phyloP scores from a whole-genome alignment of 1,284 basidiomycete genomes.

The Sanghuangporus baumii region DNA sequence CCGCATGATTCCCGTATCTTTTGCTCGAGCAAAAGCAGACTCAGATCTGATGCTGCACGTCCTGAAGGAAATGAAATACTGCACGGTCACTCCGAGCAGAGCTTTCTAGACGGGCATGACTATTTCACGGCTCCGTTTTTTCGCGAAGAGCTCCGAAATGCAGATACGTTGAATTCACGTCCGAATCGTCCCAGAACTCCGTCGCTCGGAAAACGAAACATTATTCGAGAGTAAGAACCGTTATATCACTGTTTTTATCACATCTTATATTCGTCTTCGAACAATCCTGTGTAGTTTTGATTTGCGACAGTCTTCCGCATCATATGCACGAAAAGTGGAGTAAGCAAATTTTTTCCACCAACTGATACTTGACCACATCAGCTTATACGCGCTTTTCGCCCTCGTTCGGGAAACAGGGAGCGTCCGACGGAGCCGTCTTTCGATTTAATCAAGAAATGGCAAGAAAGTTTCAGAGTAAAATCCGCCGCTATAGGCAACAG shows the following conservation, averaged over 20 bases:
- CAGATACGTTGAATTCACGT: neutral
- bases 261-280: neutral
- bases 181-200: neutral
- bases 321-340: neutral
- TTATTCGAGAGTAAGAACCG: neutral
- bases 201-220: neutral
- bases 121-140: neutral
- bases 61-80: neutral
- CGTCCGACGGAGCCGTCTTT: neutral
- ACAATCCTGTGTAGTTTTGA: neutral
- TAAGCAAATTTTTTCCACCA: neutral
- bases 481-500: neutral
- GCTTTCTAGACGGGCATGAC: neutral
- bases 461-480: neutral
- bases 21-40: neutral
- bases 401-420: neutral
- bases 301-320: neutral
- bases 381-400: neutral
- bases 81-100: neutral
- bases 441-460: slow-evolving; percentile 1
- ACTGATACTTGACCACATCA: neutral
- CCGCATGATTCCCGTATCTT: neutral
- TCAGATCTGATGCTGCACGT: neutral
- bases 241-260: neutral
- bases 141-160: neutral